These are phyloP conservation scores for Candida insectorum DNA, from an alignment of 805 yeast species.

Conservation along the genomic window DNA sequence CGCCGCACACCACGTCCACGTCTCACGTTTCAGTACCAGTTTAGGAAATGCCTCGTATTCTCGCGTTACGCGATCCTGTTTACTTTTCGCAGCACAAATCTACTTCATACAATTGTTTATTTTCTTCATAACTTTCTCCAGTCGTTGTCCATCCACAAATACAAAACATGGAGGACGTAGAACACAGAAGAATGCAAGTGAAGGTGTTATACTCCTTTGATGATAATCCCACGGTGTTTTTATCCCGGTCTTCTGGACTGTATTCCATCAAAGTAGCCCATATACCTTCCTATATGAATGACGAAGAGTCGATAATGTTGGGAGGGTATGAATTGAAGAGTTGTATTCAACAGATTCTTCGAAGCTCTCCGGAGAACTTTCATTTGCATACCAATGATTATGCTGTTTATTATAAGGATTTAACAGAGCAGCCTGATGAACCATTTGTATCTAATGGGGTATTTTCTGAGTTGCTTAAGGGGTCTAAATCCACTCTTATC, in stretches of 20 bases:
- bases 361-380: slow-evolving; percentile 42
- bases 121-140: too few relatives aligned
- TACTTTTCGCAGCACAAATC: too few relatives aligned
- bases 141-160: slow-evolving; percentile 2
- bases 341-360: slow-evolving; percentile 36
- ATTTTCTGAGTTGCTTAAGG: slow-evolving; percentile 26
- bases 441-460: slow-evolving; percentile 45
- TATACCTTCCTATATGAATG: slow-evolving; percentile 24
- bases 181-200: slow-evolving; percentile 39
- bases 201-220: slow-evolving; percentile 44
- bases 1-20: too few relatives aligned
- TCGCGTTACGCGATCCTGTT: too few relatives aligned
- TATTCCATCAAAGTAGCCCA: slow-evolving; percentile 36
- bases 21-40: too few relatives aligned
- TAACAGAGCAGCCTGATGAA: slow-evolving; percentile 47
- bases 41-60: too few relatives aligned
- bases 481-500: slow-evolving; percentile 24
- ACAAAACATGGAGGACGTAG: slow-evolving; percentile 9
- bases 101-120: too few relatives aligned
- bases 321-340: slow-evolving; percentile 41
- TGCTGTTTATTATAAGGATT: slow-evolving; percentile 44
- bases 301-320: slow-evolving; percentile 29
- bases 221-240: slow-evolving; percentile 39
- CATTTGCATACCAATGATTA: slow-evolving; percentile 36
- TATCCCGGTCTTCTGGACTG: slow-evolving; percentile 34